phyloP scores from a whole-genome alignment of 108 stramenopile species.

The Cyclotella distinguenda region DNA sequence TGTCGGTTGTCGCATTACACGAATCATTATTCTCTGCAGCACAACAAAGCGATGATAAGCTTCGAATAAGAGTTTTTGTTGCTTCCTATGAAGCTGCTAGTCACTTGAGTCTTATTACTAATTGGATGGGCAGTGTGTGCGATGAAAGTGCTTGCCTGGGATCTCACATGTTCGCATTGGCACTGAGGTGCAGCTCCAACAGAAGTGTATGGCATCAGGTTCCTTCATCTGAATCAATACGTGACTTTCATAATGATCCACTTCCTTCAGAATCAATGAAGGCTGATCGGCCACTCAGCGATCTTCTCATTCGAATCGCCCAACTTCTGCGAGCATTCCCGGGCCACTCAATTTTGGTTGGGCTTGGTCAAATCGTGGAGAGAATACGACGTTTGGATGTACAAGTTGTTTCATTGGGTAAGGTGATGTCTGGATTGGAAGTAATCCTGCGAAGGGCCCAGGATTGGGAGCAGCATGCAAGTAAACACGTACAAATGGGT shows the following conservation, averaged over 20 bases:
- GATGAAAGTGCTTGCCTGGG: conserved; percentile 28
- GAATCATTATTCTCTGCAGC: conserved; percentile 44
- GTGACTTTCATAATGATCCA: conserved; percentile 83
- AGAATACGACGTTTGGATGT: conserved; percentile 66
- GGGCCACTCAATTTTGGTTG: conserved; percentile 84
- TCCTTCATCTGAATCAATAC: not conserved
- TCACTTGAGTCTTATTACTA: conserved; percentile 37
- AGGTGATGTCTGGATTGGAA: conserved; percentile 91
- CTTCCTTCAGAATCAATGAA: conserved; percentile 67
- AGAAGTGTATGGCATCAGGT: conserved; percentile 22
- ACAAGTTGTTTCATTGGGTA: conserved; percentile 74
- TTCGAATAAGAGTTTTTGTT: conserved; percentile 44
- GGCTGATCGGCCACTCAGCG: conserved; percentile 63
- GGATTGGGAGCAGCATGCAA: conserved; percentile 97
- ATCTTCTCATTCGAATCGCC: conserved; percentile 65
- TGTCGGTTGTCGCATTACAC: conserved; percentile 52
- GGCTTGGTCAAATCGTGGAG: conserved; percentile 71
- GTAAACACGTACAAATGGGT: conserved; percentile 76
- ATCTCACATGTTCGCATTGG: conserved; percentile 48
- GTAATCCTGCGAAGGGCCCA: conserved; percentile 85
- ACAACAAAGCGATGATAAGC: conserved; percentile 21
- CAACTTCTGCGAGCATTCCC: conserved; percentile 87
- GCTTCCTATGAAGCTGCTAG: conserved; percentile 50
- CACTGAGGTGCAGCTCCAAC: conserved; percentile 34
- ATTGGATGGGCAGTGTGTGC: conserved; percentile 37